Conservation (phyloP, 2,329 filamentous ascomycete genomes). For the Geosmithia flava region DNA sequence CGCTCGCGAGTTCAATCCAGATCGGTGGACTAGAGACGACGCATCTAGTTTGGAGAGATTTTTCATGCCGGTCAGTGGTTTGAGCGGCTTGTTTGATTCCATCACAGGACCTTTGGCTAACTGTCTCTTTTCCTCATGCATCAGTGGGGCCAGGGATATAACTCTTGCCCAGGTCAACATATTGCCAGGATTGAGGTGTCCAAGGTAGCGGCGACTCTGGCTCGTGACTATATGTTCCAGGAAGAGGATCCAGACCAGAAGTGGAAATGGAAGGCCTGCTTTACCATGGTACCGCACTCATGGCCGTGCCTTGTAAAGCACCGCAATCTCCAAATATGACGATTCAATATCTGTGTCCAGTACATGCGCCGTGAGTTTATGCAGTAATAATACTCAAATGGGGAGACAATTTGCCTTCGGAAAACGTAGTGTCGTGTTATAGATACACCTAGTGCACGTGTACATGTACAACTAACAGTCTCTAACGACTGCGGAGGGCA, state of each 20-base stretch:
- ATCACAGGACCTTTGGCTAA: neutral
- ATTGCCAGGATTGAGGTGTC: constrained; percentile 6
- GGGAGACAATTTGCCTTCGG: too few species aligned
- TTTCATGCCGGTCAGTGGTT: constrained; percentile 5
- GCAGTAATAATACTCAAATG: too few species aligned
- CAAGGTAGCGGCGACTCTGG: constrained; percentile 6
- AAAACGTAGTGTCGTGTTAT: too few species aligned
- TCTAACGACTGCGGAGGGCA: too few species aligned
- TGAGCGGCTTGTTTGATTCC: too few species aligned
- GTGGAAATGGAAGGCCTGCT: constrained; percentile 7
- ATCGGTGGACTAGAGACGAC: constrained; percentile 5
- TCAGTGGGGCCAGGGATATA: constrained; percentile 7
- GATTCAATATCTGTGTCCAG: too few species aligned
- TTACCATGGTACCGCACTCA: constrained; percentile 5
- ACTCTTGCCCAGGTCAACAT: constrained; percentile 7
- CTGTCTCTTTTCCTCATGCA: neutral
- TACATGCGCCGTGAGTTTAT: too few species aligned
- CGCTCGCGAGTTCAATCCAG: constrained; percentile 12
- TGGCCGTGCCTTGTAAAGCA: constrained; percentile 3
- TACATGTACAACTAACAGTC: too few species aligned
- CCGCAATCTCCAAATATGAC: too few species aligned
- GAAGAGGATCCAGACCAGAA: constrained; percentile 5
- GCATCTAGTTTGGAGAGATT: constrained; percentile 1
- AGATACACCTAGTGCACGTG: too few species aligned
- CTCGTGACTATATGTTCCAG: constrained; percentile 5